phyloP scores from a whole-genome alignment of 352 stramenopile genomes.

The Phytophthora citrophthora region DNA sequence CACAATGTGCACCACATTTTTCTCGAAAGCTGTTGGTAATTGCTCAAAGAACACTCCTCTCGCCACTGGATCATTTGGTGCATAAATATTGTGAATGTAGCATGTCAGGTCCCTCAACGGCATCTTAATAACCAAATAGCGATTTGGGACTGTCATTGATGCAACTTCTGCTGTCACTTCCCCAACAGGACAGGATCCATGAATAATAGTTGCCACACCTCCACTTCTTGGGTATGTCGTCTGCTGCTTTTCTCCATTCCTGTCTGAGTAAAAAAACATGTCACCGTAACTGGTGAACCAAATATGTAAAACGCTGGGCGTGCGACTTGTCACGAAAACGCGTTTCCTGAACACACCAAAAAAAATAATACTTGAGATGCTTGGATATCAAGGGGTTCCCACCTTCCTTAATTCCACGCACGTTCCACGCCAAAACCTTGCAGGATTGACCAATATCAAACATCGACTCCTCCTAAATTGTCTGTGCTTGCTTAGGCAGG shows the following conservation, averaged over 20 bases:
- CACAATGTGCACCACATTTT: slow-evolving; percentile 5
- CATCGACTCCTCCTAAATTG: not conserved
- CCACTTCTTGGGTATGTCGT: slow-evolving; percentile 1
- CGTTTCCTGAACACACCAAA: slow-evolving; percentile 13
- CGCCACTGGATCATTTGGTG: slow-evolving; percentile 7
- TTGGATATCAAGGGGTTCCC: not conserved
- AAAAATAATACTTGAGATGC: slow-evolving; percentile 13
- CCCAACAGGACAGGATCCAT: slow-evolving; percentile 3
- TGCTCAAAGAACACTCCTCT: not conserved
- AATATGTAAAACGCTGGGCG: not conserved
- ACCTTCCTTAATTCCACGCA: slow-evolving; percentile 2
- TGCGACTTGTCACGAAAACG: not conserved
- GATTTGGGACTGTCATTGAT: not conserved
- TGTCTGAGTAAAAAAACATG: slow-evolving; percentile 3
- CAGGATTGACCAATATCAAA: slow-evolving; percentile 6
- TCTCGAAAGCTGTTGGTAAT: slow-evolving; percentile 3
- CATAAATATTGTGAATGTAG: slow-evolving; percentile 15
- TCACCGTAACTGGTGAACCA: slow-evolving; percentile 4
- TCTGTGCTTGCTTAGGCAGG: not conserved
- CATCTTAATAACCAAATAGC: not conserved
- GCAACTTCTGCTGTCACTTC: not conserved
- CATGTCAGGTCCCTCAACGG: not conserved
- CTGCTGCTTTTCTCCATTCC: not conserved
- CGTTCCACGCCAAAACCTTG: slow-evolving; percentile 6
- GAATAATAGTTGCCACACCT: slow-evolving; percentile 9